Conservation (phyloP, 768 basidiomycete genomes). For the Guyanaporus albipodus region DNA sequence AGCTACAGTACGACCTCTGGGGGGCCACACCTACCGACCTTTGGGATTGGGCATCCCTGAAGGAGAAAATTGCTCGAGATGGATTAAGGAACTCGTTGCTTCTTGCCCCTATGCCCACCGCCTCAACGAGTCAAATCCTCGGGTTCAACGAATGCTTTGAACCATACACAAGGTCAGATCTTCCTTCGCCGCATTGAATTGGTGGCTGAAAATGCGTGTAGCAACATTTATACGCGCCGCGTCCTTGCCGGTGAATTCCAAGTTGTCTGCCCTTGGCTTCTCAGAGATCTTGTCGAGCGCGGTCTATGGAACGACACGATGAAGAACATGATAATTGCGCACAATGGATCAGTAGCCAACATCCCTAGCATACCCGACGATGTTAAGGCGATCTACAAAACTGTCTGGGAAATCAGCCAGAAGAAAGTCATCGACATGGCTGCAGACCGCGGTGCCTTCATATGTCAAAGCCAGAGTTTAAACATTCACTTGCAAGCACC, state of each 20-base stretch:
- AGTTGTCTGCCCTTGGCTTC: constrained; percentile 97
- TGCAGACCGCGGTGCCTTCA: constrained; percentile 98
- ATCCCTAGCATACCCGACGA: constrained; percentile 86
- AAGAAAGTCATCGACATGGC: constrained; percentile 98
- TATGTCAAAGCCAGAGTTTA: constrained; percentile 93
- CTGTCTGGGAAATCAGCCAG: constrained; percentile 99
- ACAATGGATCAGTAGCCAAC: constrained; percentile 85
- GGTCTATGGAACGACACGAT: constrained; percentile 97
- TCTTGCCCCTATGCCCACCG: constrained; percentile 97
- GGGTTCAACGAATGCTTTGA: constrained; percentile 99
- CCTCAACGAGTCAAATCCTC: constrained; percentile 96
- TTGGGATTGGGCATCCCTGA: constrained; percentile 92
- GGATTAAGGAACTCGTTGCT: constrained; percentile 90
- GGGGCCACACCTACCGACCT: constrained; percentile 82
- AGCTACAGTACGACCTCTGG: constrained; percentile 95
- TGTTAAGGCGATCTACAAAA: constrained; percentile 98
- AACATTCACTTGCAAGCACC: constrained; percentile 92
- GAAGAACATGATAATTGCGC: constrained; percentile 99
- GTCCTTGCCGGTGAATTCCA: constrained; percentile 99
- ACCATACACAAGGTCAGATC: constrained; percentile 86
- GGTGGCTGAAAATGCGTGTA: constrained; percentile 29
- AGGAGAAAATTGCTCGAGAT: constrained; percentile 75
- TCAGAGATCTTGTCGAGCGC: constrained; percentile 95
- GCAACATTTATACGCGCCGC: constrained; percentile 98
- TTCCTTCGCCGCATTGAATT: neutral